Conservation (phyloP, 352 stramenopile species). For the Phytophthora podocarpi region DNA sequence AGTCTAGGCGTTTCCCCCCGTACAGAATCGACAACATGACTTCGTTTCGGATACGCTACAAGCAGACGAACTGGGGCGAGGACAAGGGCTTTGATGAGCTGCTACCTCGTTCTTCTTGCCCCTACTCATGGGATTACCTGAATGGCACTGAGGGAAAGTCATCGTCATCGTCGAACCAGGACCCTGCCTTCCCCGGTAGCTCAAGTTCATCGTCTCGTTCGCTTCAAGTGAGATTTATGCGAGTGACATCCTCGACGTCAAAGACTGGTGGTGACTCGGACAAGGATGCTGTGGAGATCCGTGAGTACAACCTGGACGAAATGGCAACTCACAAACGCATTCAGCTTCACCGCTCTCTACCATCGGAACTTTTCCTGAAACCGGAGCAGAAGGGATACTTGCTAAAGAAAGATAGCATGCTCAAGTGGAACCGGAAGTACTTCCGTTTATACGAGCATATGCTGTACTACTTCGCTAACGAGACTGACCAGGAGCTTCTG, state of each 20-base stretch:
- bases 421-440: slow-evolving; percentile 91
- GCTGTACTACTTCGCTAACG: slow-evolving; percentile 90
- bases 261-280: slow-evolving; percentile 52
- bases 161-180: slow-evolving; percentile 57
- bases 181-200: slow-evolving; percentile 63
- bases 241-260: slow-evolving; percentile 78
- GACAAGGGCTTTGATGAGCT: slow-evolving; percentile 82
- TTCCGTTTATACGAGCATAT: slow-evolving; percentile 89
- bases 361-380: slow-evolving; percentile 79
- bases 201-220: slow-evolving; percentile 67
- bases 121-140: slow-evolving; percentile 89
- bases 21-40: slow-evolving; percentile 94
- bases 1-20: slow-evolving; percentile 85
- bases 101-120: slow-evolving; percentile 66
- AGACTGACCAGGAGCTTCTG: slow-evolving; percentile 82
- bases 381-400: slow-evolving; percentile 83
- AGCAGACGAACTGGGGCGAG: slow-evolving; percentile 77
- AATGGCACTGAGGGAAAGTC: slow-evolving; percentile 70
- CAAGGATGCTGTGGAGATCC: slow-evolving; percentile 85
- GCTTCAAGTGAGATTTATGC: slow-evolving; percentile 89
- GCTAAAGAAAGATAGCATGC: slow-evolving; percentile 88
- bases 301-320: slow-evolving; percentile 89
- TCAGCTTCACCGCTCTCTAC: slow-evolving; percentile 82
- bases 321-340: slow-evolving; percentile 84
- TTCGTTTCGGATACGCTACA: slow-evolving; percentile 88